Evolutionary conservation across 352 stramenopile genomes (phyloP), one percentile per base, ranked within the genome.

Genomic region (Phytophthora rubi): DNA sequence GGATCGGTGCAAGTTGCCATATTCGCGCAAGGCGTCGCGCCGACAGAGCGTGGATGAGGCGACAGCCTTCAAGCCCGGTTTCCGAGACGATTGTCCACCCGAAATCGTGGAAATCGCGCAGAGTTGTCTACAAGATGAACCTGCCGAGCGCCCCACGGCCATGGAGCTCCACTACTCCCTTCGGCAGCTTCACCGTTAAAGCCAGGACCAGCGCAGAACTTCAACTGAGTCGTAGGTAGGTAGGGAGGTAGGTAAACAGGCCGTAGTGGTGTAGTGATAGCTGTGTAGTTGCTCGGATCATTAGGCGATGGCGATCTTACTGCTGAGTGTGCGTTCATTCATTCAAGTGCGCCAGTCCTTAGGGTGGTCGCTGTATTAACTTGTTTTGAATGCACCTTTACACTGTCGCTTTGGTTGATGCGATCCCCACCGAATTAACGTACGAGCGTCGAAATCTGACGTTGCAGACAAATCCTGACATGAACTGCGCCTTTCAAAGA

Each of bases 101-200:
- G 70, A 75, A 7, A 72, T 94, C 16, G 58, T 78, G 0, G 59
- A 82, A 6, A 71, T 93, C 10, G 78, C 81, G 1, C 59, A 69
- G 32, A 71, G 62, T 3, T 94, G 86, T 49, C 54, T 94, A 28
- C 71, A 79, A 8, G 73, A 82, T 23, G 62, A 82, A 30, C 72
- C 83, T 9, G 48, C 58, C 15, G 75, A 82, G 33, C 79, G 86
- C 0, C 82, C 81, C 33, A 86, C 76, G 1, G 82, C 85, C 7
- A 75, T 91, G 68, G 75, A 93, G 68, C 66, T 94, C 23, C 73
- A 88, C 44, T 90, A 90, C 62, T 76, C 77, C 2, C 74, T 93
- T 45, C 75, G 81, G 15, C 61, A 77, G 37, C 44, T 83, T 37
- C 68, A 70, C 16, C 71, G 67, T 30, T 59, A 72, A 44, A 59